phyloP scores from a whole-genome alignment of 495 filamentous ascomycete species.

The Staphylotrichum longicolle region DNA sequence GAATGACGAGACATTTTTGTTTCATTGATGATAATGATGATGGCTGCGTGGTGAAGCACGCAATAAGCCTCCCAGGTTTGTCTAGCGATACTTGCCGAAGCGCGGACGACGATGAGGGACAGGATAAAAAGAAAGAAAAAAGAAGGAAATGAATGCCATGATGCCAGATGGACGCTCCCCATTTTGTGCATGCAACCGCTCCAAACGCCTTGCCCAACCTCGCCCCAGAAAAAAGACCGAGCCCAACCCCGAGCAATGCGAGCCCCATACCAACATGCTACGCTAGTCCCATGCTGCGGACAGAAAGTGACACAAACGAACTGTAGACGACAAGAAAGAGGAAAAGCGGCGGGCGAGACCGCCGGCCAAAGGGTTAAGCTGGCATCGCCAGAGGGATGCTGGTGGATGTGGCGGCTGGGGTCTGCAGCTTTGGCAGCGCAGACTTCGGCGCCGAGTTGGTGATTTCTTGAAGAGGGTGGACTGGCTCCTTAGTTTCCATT shows the following conservation, averaged over 20 bases:
- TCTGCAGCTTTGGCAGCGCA: not conserved
- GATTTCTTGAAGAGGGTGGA: slow-evolving; percentile 12
- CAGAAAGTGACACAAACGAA: not conserved
- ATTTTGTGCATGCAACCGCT: slow-evolving; percentile 14
- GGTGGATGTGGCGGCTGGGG: not conserved
- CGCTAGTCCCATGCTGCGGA: slow-evolving; percentile 12
- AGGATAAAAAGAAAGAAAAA: slow-evolving; percentile 2
- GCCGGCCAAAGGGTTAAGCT: not conserved
- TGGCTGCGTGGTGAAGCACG: not conserved
- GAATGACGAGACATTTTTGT: not conserved
- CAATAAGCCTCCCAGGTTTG: not conserved
- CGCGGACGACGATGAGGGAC: not conserved
- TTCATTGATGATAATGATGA: slow-evolving; percentile 6
- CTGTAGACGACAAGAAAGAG: not conserved
- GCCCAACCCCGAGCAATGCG: slow-evolving; percentile 10
- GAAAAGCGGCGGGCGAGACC: not conserved
- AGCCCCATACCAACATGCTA: slow-evolving; percentile 12
- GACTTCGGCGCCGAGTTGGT: slow-evolving; percentile 12
- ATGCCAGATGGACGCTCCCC: slow-evolving; percentile 12
- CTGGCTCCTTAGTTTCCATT: not conserved
- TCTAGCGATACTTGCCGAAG: not conserved
- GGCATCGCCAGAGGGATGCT: not conserved
- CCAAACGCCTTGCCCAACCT: slow-evolving; percentile 16
- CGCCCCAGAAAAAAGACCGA: not conserved
- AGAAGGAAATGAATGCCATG: slow-evolving; percentile 2